These are phyloP conservation scores for Pestalotiopsis sp. DNA, from an alignment of 2,329 filamentous ascomycete species.

Conservation along the genomic window DNA sequence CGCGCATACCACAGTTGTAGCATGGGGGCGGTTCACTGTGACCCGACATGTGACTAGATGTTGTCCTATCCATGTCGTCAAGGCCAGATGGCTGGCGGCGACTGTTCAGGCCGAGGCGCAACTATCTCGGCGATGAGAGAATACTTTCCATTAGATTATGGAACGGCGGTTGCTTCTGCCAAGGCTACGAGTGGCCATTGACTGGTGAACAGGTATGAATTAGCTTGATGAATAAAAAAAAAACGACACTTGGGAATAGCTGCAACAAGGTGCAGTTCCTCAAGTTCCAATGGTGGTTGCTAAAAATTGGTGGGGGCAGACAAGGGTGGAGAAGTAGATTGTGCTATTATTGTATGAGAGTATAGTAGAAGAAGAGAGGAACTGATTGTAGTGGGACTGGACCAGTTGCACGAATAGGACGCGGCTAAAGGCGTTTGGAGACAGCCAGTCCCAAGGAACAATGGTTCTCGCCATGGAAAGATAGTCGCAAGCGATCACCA, in stretches of 20 bases:
- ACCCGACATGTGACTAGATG: conserved; percentile 29
- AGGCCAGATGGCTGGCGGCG: neutral
- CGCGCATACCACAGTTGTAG: conserved; percentile 36
- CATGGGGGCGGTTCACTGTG: conserved; percentile 30
- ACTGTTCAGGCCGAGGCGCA: neutral
- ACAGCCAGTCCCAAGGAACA: neutral
- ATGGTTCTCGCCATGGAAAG: too few relatives aligned
- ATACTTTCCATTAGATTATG: neutral
- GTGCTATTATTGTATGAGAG: neutral
- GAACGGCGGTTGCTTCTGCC: neutral
- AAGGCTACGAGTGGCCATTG: neutral
- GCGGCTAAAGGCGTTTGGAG: neutral
- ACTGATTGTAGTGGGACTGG: neutral
- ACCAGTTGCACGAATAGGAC: neutral
- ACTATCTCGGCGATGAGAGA: neutral
- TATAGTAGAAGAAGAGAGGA: neutral
- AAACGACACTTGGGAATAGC: neutral
- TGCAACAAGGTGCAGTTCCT: neutral
- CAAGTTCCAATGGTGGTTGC: neutral
- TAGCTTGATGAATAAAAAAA: neutral
- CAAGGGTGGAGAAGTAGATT: neutral
- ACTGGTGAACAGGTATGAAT: neutral
- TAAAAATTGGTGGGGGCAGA: neutral
- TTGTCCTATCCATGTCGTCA: conserved; percentile 27
- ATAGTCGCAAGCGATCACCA: too few relatives aligned